Percentiles rank a stretch among this genome's conserved stretches.
phyloP scores from a whole-genome alignment of 2,329 filamentous ascomycete species.

The Cladosporium sp. region DNA sequence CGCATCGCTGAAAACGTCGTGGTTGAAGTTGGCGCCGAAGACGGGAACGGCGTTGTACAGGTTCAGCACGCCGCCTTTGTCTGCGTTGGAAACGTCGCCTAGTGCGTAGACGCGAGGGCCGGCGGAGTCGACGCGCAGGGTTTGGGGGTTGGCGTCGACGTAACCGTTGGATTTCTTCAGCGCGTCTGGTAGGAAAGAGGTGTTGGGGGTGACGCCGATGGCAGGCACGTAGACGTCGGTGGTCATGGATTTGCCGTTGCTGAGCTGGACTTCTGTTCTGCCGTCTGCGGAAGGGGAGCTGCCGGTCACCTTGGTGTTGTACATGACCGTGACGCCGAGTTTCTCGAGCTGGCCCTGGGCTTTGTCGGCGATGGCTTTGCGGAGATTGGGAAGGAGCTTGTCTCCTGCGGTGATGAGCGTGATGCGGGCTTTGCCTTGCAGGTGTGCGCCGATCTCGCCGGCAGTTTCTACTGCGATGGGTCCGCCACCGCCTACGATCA shows the following conservation, averaged over 20 bases:
- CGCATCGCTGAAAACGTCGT: constrained; percentile 38
- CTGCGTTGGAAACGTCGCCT: constrained; percentile 44
- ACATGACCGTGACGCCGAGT: constrained; percentile 39
- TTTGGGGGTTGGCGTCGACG: constrained; percentile 44
- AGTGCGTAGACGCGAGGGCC: constrained; percentile 44
- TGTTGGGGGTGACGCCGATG: constrained; percentile 49
- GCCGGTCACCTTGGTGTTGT: constrained; percentile 24
- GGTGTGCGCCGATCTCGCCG: constrained; percentile 31
- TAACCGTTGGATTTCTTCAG: constrained; percentile 42
- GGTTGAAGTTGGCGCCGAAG: constrained; percentile 41
- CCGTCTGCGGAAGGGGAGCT: constrained; percentile 32
- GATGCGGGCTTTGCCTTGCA: constrained; percentile 39
- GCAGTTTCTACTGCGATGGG: constrained; percentile 36
- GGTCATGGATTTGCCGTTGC: constrained; percentile 43
- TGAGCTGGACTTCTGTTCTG: constrained; percentile 40
- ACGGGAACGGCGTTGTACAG: constrained; percentile 38
- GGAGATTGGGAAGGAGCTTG: constrained; percentile 39
- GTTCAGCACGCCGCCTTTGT: constrained; percentile 39
- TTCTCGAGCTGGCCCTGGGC: constrained; percentile 44
- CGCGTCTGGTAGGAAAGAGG: constrained; percentile 44
- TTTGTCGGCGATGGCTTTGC: constrained; percentile 34
- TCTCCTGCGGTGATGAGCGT: constrained; percentile 41
- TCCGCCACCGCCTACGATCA: constrained; percentile 35
- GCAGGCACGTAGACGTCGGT: constrained; percentile 52
- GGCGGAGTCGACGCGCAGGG: constrained; percentile 42